Base-by-base conservation (phyloP, 768 basidiomycete species). In the Phlegmacium glaucopus region DNA sequence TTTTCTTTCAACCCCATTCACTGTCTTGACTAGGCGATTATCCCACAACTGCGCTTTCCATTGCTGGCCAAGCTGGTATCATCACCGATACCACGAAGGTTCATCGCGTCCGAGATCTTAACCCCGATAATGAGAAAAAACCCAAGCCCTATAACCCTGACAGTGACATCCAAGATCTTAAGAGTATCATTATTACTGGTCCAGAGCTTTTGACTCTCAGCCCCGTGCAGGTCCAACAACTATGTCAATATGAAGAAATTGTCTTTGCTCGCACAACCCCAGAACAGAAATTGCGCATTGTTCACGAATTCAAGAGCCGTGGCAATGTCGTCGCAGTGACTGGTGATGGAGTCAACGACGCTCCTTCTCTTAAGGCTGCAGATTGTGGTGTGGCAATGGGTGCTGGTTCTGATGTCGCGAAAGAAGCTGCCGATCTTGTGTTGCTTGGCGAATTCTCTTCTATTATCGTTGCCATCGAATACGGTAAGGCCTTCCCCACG, bases 341-440 rank as follows among this genome's bases (percentile, higher is more conserved):
- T 4, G 83, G 84, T 3, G 83, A 86, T 58, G 83, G 83, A 25
- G 79, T 80, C 0, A 82, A 82, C 51, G 79, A 82, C 54, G 76
- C 76, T 0, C 77, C 80, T 0, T 75, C 80, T 3, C 64, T 83
- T 44, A 80, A 79, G 49, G 76, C 76, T 25, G 79, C 80, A 1
- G 75, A 87, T 54, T 76, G 81, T 41, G 83, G 82, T 45, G 75
- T 84, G 32, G 81, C 79, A 0, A 78, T 83, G 70, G 81, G 77
- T 9, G 62, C 67, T 17, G 76, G 77, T 2, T 76, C 72, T 10
- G 76, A 78, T 44, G 74, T 79, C 3, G 77, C 78, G 16, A 71
- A 67, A 52, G 80, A 78, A 64, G 82, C 82, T 4, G 74, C 82
- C 6, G 82, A 83, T 55, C 72, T 85, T 45, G 74, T 86, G 12